Conservation (phyloP, 2,329 filamentous ascomycete genomes). For the Calonectria leucothoes region DNA sequence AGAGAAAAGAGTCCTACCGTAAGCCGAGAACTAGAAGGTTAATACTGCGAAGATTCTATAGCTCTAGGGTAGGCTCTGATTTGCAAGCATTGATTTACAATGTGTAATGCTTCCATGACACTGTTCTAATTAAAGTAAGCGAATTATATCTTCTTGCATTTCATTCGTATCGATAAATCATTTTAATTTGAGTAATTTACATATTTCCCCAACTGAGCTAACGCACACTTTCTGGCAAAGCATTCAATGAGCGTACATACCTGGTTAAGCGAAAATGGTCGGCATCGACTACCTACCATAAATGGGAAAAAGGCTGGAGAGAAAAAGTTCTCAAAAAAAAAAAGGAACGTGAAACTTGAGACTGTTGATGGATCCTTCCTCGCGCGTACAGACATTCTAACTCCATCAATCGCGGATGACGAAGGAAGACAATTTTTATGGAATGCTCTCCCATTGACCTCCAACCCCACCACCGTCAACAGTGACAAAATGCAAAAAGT, state of each 20-base stretch:
- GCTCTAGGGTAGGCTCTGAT: conserved; percentile 3
- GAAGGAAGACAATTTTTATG: not conserved
- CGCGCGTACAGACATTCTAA: not conserved
- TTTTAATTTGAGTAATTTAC: too few species aligned
- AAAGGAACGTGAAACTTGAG: not conserved
- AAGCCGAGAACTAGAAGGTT: not conserved
- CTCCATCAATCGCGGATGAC: not conserved
- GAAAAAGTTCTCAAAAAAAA: too few species aligned
- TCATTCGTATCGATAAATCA: too few species aligned
- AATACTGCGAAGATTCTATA: not conserved
- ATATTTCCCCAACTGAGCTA: too few species aligned
- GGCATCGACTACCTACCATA: too few species aligned
- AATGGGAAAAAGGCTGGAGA: too few species aligned
- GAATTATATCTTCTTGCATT: too few species aligned
- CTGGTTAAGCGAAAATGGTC: too few species aligned
- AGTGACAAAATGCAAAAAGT: not conserved
- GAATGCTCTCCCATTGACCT: not conserved
- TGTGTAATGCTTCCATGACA: not conserved
- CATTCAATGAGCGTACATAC: too few species aligned
- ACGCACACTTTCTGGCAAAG: too few species aligned
- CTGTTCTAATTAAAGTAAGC: too few species aligned
- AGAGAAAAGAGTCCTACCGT: not conserved
- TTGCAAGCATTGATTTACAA: not conserved
- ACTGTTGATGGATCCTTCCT: not conserved
- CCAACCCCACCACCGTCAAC: not conserved